Evolutionary conservation across 2,329 filamentous ascomycete genomes (phyloP).

Genomic region (Colletotrichum endophyticum): DNA sequence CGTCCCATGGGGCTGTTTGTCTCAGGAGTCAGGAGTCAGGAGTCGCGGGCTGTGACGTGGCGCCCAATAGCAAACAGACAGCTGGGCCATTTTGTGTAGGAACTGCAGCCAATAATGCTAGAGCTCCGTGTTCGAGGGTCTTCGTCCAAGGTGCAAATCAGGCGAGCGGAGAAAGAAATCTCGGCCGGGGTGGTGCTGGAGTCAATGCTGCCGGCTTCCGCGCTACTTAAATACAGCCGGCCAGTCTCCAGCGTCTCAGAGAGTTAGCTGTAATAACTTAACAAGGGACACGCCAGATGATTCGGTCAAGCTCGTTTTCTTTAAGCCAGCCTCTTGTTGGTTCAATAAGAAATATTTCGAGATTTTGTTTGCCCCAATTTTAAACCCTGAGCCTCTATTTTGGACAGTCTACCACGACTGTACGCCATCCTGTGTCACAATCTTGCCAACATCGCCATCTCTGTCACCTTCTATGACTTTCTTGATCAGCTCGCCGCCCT

Average conservation of each 20-base stretch:
- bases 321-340: background rate
- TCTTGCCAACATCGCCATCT: constrained; percentile 44
- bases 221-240: background rate
- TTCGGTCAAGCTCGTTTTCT: background rate
- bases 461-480: constrained; percentile 45
- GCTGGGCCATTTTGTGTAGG: background rate
- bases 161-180: background rate
- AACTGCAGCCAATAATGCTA: background rate
- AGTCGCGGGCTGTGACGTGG: background rate
- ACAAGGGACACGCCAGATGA: background rate
- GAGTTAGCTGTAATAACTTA: background rate
- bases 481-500: constrained; percentile 41
- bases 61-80: background rate
- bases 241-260: background rate
- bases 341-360: background rate
- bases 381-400: background rate
- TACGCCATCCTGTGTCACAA: constrained; percentile 32
- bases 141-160: background rate
- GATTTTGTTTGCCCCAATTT: background rate
- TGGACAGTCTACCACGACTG: constrained; percentile 33
- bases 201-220: background rate
- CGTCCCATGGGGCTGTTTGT: background rate
- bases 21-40: background rate
- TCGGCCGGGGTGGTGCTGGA: background rate
- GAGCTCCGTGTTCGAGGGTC: background rate